Conservation (phyloP, 805 yeast genomes). For the Candida mattraensis region DNA sequence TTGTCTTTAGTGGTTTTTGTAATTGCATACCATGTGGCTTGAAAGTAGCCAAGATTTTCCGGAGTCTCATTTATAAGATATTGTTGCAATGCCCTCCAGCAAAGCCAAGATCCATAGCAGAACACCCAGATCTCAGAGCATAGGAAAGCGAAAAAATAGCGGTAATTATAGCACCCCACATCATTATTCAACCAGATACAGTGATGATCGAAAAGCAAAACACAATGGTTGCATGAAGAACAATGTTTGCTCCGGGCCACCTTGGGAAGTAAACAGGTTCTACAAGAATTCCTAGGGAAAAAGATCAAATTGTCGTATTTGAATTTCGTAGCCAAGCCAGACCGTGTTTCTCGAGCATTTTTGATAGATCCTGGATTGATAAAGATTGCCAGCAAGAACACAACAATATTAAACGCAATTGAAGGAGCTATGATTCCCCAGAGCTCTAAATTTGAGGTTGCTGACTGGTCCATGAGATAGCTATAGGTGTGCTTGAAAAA, state of each 20-base stretch:
- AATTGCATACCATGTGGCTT: slow-evolving; percentile 19
- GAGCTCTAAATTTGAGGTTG: slow-evolving; percentile 13
- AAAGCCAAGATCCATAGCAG: slow-evolving; percentile 42
- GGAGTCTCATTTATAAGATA: slow-evolving; percentile 3
- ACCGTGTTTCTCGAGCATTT: slow-evolving; percentile 12
- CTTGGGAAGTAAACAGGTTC: slow-evolving; percentile 63
- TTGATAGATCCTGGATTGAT: slow-evolving; percentile 43
- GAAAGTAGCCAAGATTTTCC: slow-evolving; percentile 23
- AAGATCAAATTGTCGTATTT: slow-evolving; percentile 41
- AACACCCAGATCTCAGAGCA: slow-evolving; percentile 35
- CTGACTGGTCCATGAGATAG: slow-evolving; percentile 8
- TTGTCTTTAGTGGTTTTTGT: slow-evolving; percentile 34
- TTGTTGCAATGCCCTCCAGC: slow-evolving; percentile 28
- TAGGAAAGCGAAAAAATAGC: slow-evolving; percentile 47
- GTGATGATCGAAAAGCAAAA: slow-evolving; percentile 64
- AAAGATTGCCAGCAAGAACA: slow-evolving; percentile 41
- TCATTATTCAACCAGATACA: slow-evolving; percentile 57
- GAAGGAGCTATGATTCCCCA: slow-evolving; percentile 32
- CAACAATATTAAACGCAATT: slow-evolving; percentile 33
- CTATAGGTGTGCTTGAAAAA: slow-evolving; percentile 28
- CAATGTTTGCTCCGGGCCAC: slow-evolving; percentile 81
- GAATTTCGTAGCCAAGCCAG: slow-evolving; percentile 3
- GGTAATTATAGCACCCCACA: slow-evolving; percentile 51
- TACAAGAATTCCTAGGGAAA: slow-evolving; percentile 36
- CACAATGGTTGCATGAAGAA: slow-evolving; percentile 63